phyloP scores from a whole-genome alignment of 805 yeast genomes.

The Isabelozyma heimii region DNA sequence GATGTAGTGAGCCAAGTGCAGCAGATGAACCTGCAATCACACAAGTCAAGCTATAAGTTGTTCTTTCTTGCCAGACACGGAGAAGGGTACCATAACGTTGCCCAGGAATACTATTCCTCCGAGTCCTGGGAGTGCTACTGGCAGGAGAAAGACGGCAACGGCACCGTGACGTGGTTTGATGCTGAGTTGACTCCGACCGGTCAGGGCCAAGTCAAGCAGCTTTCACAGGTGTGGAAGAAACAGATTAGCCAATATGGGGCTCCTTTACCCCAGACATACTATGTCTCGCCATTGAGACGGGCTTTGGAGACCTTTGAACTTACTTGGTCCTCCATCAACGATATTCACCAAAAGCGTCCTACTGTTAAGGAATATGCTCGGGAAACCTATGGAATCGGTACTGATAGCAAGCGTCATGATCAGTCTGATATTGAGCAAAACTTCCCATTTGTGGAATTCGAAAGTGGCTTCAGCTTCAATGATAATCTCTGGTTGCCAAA shows the following conservation, averaged over 20 bases:
- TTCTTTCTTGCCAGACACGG: conserved; percentile 32
- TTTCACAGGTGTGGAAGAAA: conserved; percentile 12
- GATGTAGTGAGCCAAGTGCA: conserved; percentile 13
- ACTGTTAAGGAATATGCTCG: conserved; percentile 25
- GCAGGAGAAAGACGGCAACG: conserved; percentile 18
- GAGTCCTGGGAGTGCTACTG: conserved; percentile 25
- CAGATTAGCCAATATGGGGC: conserved; percentile 11
- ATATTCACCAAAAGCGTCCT: conserved; percentile 17
- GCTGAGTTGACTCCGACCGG: conserved; percentile 27
- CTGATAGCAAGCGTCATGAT: conserved; percentile 26
- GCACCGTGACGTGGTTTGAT: conserved; percentile 26
- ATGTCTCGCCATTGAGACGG: conserved; percentile 30
- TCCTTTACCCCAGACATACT: conserved; percentile 25
- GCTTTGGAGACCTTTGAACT: conserved; percentile 26
- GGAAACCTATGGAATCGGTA: conserved; percentile 32
- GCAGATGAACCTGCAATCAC: conserved; percentile 6
- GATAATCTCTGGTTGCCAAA: conserved; percentile 23
- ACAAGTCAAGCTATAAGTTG: conserved; percentile 15
- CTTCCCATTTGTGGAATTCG: conserved; percentile 22
- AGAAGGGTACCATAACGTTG: conserved; percentile 32
- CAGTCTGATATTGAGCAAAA: conserved; percentile 14
- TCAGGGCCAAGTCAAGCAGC: conserved; percentile 9
- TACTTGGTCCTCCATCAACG: conserved; percentile 19
- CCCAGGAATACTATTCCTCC: conserved; percentile 9
- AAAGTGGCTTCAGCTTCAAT: conserved; percentile 18